phyloP scores from a whole-genome alignment of 768 basidiomycete genomes.

The Austroboletus eburneus region DNA sequence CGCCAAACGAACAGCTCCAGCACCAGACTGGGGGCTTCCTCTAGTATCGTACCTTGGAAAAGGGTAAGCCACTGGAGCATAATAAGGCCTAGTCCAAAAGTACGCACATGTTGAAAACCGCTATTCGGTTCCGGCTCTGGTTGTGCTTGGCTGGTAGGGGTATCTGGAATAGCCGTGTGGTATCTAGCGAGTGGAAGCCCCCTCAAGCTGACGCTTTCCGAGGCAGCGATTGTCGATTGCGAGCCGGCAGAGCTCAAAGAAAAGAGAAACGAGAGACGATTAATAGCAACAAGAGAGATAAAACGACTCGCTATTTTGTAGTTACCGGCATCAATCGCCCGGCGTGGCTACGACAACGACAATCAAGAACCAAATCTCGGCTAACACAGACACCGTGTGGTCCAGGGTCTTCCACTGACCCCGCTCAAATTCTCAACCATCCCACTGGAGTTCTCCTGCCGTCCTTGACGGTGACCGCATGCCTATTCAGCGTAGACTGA shows the following conservation, averaged over 20 bases:
- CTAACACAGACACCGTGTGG: slow-evolving; percentile 5
- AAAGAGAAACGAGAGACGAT: slow-evolving; percentile 4
- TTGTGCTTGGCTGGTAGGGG: slow-evolving; percentile 35
- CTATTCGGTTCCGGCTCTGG: slow-evolving; percentile 49
- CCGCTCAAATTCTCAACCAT: too few relatives aligned
- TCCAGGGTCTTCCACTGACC: too few relatives aligned
- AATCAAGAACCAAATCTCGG: slow-evolving; percentile 12
- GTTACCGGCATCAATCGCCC: background rate
- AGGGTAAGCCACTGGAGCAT: slow-evolving; percentile 6
- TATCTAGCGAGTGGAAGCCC: slow-evolving; percentile 31
- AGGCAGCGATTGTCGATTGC: slow-evolving; percentile 18
- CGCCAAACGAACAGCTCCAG: slow-evolving; percentile 50
- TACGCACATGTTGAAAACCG: slow-evolving; percentile 65
- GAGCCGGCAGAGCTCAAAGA: slow-evolving; percentile 10
- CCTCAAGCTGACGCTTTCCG: slow-evolving; percentile 13
- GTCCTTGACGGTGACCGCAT: too few relatives aligned
- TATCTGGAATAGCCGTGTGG: slow-evolving; percentile 12
- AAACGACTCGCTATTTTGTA: slow-evolving; percentile 8
- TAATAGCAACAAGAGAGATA: background rate
- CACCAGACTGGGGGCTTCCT: slow-evolving; percentile 49
- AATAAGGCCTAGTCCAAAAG: slow-evolving; percentile 1
- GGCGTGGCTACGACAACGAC: slow-evolving; percentile 5
- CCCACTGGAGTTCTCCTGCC: too few relatives aligned
- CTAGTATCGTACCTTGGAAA: slow-evolving; percentile 54
- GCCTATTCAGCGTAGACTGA: too few relatives aligned